These are phyloP conservation scores for Salix exigua DNA, from an alignment of 345 rosid species.

Conservation along the genomic window DNA sequence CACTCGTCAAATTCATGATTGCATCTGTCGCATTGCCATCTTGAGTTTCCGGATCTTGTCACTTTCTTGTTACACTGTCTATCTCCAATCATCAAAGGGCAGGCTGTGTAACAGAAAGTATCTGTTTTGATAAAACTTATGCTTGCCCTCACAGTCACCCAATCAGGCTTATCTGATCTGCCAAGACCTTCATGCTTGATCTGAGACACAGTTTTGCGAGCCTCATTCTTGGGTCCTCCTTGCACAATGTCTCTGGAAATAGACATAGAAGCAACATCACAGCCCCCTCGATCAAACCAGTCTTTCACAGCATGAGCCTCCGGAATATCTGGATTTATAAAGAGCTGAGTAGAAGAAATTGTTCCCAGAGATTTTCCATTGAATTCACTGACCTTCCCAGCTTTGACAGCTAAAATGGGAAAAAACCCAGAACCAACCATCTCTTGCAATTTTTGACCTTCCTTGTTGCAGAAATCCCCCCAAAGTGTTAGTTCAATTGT, in stretches of 20 bases:
- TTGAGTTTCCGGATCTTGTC: slow-evolving; percentile 42
- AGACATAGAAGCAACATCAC: slow-evolving; percentile 49
- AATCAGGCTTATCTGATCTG: slow-evolving; percentile 83
- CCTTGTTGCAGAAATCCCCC: slow-evolving; percentile 89
- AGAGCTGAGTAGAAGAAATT: slow-evolving; percentile 74
- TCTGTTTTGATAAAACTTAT: slow-evolving; percentile 69
- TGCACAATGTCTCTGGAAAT: slow-evolving; percentile 67
- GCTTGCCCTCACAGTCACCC: slow-evolving; percentile 71
- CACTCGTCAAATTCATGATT: slow-evolving; percentile 83
- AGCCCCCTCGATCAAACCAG: slow-evolving; percentile 80
- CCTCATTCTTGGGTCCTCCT: slow-evolving; percentile 54
- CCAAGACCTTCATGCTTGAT: slow-evolving; percentile 91
- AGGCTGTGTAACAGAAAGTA: slow-evolving; percentile 79
- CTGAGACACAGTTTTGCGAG: slow-evolving; percentile 64
- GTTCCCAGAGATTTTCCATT: slow-evolving; percentile 82
- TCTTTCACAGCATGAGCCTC: slow-evolving; percentile 57
- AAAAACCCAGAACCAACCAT: slow-evolving; percentile 57
- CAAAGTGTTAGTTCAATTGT: slow-evolving; percentile 78
- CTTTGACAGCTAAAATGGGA: slow-evolving; percentile 81
- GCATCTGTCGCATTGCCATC: slow-evolving; percentile 88
- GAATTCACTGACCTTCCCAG: slow-evolving; percentile 84
- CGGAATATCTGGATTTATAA: slow-evolving; percentile 74
- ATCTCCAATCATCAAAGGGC: slow-evolving; percentile 86
- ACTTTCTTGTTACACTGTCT: slow-evolving; percentile 83
- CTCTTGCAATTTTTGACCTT: slow-evolving; percentile 77